Base-by-base conservation (phyloP, 177 flowering plant genomes). In the Telopea speciosissima region DNA sequence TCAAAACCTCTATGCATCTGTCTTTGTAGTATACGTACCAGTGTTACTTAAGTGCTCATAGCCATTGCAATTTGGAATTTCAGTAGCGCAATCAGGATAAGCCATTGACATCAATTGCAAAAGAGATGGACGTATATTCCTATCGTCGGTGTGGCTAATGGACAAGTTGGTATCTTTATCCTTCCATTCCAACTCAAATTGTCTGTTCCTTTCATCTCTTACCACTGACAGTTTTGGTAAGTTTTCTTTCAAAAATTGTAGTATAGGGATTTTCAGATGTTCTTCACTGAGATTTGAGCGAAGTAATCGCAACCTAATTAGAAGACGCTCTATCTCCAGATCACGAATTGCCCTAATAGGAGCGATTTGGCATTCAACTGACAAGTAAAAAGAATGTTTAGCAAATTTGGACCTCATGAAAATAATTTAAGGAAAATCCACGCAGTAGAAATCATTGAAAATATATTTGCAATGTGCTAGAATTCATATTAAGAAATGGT, bases 321-420 rank as follows among this genome's bases (percentile, higher is more conserved):
- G 68, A 70, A 85, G 54, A 70, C 79, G 83, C 28, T 87, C 90
- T 65, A 78, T 80, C 79, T 87, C 95, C 63, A 83, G 80, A 79
- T 94, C 87, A 67, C 88, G 81, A 60, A 90, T 81, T 14, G 95
- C 88, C 79, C 82, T 86, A 52, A 83, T 77, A 28, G 89, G 91
- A 65, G 85, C 80, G 69, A 69, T 72, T 81, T 85, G 85, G 24
- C 85, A 84, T 68, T 91, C 89, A 73, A 77, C 85, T 85, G 78
- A 74, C 61, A 71, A 54, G 45, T 68, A 58, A 8, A 63, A 45
- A 42, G 62, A 61, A 5, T 26, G 59, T 49, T 31, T 21, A 49
- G 62, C 16, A 31, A 3, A 26, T 26, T 26, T n/a, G n/a, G n/a
- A n/a, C n/a, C n/a, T n/a, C n/a, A n/a, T n/a, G n/a, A n/a, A n/a